These are phyloP conservation scores for Canavalia ensiformis DNA, from an alignment of 306 rosid genomes.

Conservation along the genomic window DNA sequence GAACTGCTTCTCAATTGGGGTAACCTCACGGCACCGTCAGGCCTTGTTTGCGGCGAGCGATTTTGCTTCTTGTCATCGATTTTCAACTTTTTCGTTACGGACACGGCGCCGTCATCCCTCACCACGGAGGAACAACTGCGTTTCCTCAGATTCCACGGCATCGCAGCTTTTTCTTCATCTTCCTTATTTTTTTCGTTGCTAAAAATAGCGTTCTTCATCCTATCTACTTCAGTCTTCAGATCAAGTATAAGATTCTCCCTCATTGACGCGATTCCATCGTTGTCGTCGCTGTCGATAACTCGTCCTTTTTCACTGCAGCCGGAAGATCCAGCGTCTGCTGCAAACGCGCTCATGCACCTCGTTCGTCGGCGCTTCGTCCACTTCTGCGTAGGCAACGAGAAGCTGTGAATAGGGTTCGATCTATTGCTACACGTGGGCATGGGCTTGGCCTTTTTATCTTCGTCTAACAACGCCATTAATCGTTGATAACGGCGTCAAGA, in stretches of 20 bases:
- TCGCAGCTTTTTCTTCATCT: conserved; percentile 13
- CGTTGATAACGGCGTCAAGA: too few species aligned
- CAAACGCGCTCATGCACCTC: too few species aligned
- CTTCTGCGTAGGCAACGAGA: too few species aligned
- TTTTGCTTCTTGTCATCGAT: conserved; percentile 43
- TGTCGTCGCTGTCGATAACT: conserved; percentile 7
- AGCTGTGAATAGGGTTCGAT: too few species aligned
- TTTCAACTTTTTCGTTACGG: neutral
- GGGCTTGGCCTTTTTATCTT: too few species aligned
- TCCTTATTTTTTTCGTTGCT: conserved; percentile 18
- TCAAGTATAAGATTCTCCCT: conserved; percentile 74
- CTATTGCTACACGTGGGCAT: too few species aligned
- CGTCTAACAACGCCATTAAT: too few species aligned
- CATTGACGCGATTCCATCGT: conserved; percentile 75
- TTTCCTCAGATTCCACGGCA: conserved; percentile 77
- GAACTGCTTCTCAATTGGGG: conserved; percentile 53
- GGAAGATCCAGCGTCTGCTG: neutral
- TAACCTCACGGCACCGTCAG: conserved; percentile 57
- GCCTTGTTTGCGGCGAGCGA: conserved; percentile 58
- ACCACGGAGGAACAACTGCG: conserved; percentile 39
- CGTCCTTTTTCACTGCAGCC: neutral
- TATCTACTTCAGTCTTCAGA: conserved; percentile 67
- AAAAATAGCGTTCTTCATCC: conserved; percentile 69
- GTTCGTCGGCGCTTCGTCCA: too few species aligned
- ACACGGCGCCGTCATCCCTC: too few species aligned